A percentile compares a stretch with the other conserved stretches of the same genome.
Conservation (phyloP, 805 yeast genomes). For the Metschnikowia lachancei region DNA sequence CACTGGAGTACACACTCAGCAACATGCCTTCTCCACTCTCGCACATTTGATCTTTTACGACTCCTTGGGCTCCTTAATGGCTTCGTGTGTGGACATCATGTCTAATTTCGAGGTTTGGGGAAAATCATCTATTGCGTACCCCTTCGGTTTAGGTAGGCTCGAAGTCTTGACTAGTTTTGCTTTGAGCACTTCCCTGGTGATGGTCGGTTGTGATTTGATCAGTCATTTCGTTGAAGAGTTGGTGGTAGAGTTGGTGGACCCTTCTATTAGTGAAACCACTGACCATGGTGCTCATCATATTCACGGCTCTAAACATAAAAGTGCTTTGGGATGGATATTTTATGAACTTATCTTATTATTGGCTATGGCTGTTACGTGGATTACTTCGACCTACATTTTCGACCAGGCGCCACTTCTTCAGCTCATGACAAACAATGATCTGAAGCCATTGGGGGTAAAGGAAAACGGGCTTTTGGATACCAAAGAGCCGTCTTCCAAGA, state of each 20-base stretch:
- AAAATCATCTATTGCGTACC: conserved; percentile 73
- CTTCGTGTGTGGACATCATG: conserved; percentile 72
- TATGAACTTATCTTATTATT: conserved; percentile 29
- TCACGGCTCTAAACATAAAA: conserved; percentile 27
- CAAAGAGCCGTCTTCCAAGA: background rate
- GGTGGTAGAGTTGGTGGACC: conserved; percentile 38
- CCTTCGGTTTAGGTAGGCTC: conserved; percentile 90
- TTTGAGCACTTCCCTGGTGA: conserved; percentile 74
- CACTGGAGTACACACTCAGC: conserved; percentile 55
- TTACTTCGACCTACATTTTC: conserved; percentile 36
- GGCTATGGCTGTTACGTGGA: conserved; percentile 24
- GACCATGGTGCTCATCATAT: conserved; percentile 40
- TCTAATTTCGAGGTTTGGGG: conserved; percentile 94
- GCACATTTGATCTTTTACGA: conserved; percentile 89
- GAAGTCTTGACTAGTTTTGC: conserved; percentile 90
- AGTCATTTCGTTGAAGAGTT: conserved; percentile 85
- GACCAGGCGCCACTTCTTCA: conserved; percentile 34
- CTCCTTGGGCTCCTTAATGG: conserved; percentile 68
- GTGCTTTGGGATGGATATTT: conserved; percentile 25
- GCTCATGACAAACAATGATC: conserved; percentile 21
- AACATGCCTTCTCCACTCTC: conserved; percentile 66
- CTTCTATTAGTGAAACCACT: conserved; percentile 19
- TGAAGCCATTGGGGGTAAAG: background rate
- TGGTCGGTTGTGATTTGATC: conserved; percentile 86
- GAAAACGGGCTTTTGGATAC: conserved; percentile 3